Conservation (phyloP, 208 protist species). For the Kentomonas sorsogonicus region DNA sequence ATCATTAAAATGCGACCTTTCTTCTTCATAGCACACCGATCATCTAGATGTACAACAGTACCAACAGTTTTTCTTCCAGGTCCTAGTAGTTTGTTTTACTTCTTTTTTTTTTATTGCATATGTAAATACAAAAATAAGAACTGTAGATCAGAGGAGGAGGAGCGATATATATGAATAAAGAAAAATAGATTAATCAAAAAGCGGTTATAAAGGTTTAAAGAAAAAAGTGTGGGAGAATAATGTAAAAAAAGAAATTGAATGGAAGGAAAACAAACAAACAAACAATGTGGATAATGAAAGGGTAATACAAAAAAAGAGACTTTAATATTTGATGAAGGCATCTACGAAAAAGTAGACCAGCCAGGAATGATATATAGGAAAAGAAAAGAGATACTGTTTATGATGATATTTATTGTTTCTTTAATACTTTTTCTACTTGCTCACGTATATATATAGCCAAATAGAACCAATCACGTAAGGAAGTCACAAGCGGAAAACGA, state of each 20-base stretch:
- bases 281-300: slow-evolving; percentile 5
- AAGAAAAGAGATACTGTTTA: neutral
- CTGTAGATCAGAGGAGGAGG: too few species aligned
- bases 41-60: too few species aligned
- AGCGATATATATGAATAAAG: too few species aligned
- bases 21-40: too few species aligned
- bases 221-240: neutral
- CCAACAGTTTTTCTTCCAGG: too few species aligned
- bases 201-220: slow-evolving; percentile 5
- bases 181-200: slow-evolving; percentile 2
- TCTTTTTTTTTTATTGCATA: neutral
- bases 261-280: slow-evolving; percentile 10
- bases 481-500: neutral
- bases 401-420: neutral
- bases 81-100: neutral
- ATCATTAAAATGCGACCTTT: too few species aligned
- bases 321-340: slow-evolving; percentile 7
- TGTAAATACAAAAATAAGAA: neutral
- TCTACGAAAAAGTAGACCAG: slow-evolving; percentile 1
- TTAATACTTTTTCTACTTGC: neutral
- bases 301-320: slow-evolving; percentile 10
- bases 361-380: neutral
- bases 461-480: neutral
- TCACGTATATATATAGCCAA: neutral
- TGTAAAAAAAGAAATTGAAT: neutral